A percentile compares a stretch with the other conserved stretches of the same genome.
phyloP scores from a whole-genome alignment of 257 asterid genomes.

The Misopates orontium region DNA sequence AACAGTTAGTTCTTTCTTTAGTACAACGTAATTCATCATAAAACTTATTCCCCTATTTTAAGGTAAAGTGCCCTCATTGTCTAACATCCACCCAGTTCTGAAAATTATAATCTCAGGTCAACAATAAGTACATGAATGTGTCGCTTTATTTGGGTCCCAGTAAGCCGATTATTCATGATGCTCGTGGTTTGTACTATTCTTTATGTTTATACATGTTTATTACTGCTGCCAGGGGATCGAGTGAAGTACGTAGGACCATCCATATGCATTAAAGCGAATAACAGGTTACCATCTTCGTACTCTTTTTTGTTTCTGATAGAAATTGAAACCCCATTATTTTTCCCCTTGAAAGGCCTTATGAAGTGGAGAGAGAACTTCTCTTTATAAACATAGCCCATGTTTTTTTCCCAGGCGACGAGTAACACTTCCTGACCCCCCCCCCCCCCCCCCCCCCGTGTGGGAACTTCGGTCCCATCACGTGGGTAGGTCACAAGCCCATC shows the following conservation, averaged over 20 bases:
- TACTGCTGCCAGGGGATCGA: conserved; percentile 74
- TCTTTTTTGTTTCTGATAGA: no score
- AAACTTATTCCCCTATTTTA: neutral
- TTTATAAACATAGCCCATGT: no score
- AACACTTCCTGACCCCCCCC: no score
- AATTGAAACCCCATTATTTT: no score
- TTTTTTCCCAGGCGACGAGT: no score
- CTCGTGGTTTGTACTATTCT: conserved; percentile 15
- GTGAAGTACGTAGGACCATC: conserved; percentile 86
- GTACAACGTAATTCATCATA: neutral
- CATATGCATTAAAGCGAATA: conserved; percentile 56
- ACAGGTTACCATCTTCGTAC: conserved; percentile 47
- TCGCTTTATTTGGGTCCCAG: no score
- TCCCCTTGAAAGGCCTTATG: no score
- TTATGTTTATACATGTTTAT: conserved; percentile 22
- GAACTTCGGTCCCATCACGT: no score
- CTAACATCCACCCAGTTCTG: neutral
- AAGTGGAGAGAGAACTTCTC: no score
- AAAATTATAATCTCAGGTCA: conserved; percentile 6
- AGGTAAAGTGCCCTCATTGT: neutral
- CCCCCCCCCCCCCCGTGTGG: no score
- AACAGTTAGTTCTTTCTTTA: no score
- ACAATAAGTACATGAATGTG: conserved; percentile 2
- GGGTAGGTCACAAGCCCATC: no score
- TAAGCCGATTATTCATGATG: conserved; percentile 8